A percentile compares a stretch with the other conserved stretches of the same genome.
phyloP scores from a whole-genome alignment of 108 stramenopile species.

The Schizochytrium sp. region DNA sequence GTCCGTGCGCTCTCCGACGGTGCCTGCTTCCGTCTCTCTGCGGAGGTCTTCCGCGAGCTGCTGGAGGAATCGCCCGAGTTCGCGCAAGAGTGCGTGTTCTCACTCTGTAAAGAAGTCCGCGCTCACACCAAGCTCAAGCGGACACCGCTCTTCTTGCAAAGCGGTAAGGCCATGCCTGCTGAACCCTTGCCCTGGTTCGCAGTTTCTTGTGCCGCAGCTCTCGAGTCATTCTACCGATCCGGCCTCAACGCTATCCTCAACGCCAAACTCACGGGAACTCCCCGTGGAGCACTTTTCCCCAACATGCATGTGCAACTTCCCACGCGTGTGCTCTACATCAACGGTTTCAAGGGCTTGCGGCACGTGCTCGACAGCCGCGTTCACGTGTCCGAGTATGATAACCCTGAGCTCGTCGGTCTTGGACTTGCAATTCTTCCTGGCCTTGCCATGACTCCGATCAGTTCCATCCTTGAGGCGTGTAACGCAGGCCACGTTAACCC shows the following conservation, averaged over 20 bases:
- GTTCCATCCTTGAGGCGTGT: constrained; percentile 80
- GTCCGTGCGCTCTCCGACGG: constrained; percentile 69
- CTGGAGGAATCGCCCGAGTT: constrained; percentile 65
- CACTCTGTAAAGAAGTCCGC: constrained; percentile 66
- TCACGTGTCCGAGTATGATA: constrained; percentile 66
- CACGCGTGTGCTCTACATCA: constrained; percentile 81
- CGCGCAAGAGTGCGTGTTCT: constrained; percentile 69
- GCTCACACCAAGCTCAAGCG: constrained; percentile 63
- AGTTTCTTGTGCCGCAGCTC: constrained; percentile 81
- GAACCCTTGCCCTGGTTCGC: constrained; percentile 68
- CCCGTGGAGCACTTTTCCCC: constrained; percentile 76
- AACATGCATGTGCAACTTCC: constrained; percentile 86
- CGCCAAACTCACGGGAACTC: constrained; percentile 71
- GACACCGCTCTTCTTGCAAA: constrained; percentile 70
- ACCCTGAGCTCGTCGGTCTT: constrained; percentile 65
- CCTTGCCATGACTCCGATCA: constrained; percentile 83
- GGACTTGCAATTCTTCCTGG: constrained; percentile 78
- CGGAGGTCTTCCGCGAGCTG: constrained; percentile 66
- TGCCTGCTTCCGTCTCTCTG: constrained; percentile 66
- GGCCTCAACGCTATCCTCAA: constrained; percentile 81
- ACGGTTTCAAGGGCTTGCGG: constrained; percentile 80
- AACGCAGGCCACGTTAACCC: constrained; percentile 83
- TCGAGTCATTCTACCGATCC: constrained; percentile 83
- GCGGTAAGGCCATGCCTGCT: constrained; percentile 61
- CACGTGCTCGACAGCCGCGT: constrained; percentile 70